Evolutionary conservation across 345 rosid species (phyloP), one percentile per base, ranked within the genome.

Genomic region (Euphorbia pulcherrima): DNA sequence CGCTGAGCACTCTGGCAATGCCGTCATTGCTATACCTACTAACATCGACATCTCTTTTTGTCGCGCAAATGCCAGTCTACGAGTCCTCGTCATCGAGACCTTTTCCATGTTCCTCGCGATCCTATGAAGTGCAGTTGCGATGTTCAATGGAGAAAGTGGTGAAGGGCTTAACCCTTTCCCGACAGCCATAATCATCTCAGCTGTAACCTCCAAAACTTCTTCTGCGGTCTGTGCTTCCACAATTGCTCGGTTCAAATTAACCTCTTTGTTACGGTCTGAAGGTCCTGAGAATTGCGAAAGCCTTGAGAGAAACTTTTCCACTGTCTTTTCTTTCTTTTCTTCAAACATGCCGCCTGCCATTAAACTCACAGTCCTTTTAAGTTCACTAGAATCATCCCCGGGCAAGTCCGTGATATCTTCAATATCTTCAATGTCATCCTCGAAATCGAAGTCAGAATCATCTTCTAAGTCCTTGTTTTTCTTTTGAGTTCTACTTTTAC

Each of bases 31-130:
- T 68, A 89, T 76, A 55, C 94, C 90, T 39, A 90, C 88, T 55
- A 93, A 90, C 90, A 93, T 89, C 0, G 97, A 89, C 96, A 93
- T 85, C 85, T 93, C 98, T 58, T 88, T 89, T 60, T 82, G 89
- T 59, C 96, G 84, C 48, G 98, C 79, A 54, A 89, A 84, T 53
- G 92, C 86, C 71, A 93, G 70, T 78, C 96, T 80, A 47, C 74
- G 93, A 58, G 85, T 75, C 69, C 66, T 85, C 74, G 70, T 66
- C 97, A 90, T 90, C 0, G 92, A 89, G 56, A 85, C 88, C 78
- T 89, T 86, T 84, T 93, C 98, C 97, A 93, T 90, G 79, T 86
- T 90, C 88, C 87, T 90, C 50, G 96, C 95, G 68, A 93, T 89
- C 56, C 97, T 80, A 73, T 90, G 96, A 56, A 93, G 86, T 4